Evolutionary conservation across 225 moss, liverwort and hornwort genomes (phyloP).

Genomic region (Polytrichum commune): DNA sequence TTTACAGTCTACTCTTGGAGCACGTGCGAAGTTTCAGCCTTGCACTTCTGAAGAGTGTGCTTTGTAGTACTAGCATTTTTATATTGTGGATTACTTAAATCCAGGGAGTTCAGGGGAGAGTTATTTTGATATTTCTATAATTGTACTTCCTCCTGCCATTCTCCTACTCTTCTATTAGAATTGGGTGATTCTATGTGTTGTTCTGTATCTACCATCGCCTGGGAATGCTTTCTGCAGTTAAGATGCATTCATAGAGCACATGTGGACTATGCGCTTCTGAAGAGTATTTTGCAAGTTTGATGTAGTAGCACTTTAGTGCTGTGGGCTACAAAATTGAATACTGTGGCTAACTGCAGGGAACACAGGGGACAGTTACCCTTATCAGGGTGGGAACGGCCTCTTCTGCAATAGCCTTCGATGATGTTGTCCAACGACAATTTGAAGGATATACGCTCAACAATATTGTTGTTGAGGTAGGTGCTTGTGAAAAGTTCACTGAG

Average conservation of each 20-base stretch:
- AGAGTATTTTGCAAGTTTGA: background rate
- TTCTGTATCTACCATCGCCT: background rate
- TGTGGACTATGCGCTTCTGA: background rate
- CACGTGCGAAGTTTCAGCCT: background rate
- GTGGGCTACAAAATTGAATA: no score
- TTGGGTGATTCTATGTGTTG: background rate
- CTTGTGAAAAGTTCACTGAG: no score
- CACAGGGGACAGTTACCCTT: conserved; percentile 52
- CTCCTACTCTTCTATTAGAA: background rate
- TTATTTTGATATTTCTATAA: conserved; percentile 18
- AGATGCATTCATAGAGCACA: background rate
- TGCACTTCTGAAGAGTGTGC: background rate
- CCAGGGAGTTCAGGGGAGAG: conserved; percentile 54
- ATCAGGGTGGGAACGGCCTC: conserved; percentile 34
- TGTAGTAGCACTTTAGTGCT: background rate
- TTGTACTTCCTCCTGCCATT: background rate
- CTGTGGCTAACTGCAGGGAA: conserved; percentile 39
- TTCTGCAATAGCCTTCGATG: conserved; percentile 16
- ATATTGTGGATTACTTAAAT: background rate
- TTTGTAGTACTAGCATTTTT: background rate
- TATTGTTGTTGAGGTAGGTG: no score
- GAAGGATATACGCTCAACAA: no score
- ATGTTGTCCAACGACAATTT: no score
- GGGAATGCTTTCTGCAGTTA: background rate
- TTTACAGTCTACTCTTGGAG: background rate